phyloP scores from a whole-genome alignment of 192 early-diverging fungal species.

The Podila verticillata region DNA sequence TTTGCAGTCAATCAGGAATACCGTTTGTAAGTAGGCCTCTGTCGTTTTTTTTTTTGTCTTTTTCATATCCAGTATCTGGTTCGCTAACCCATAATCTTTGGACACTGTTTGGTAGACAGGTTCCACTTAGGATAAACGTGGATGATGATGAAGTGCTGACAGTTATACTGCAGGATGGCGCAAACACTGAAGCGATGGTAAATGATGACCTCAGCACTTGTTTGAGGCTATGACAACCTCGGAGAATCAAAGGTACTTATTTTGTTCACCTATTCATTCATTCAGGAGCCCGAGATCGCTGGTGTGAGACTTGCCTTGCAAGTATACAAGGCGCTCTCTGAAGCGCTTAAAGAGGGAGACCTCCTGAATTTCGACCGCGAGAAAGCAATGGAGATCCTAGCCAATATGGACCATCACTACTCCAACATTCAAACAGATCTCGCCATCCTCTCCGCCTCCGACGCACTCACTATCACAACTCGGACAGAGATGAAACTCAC shows the following conservation, averaged over 20 bases:
- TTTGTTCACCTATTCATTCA: too few species aligned
- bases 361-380: too few species aligned
- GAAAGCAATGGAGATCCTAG: too few species aligned
- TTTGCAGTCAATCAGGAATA: not conserved
- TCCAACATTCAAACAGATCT: too few species aligned
- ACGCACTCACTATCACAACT: not conserved
- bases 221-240: too few species aligned
- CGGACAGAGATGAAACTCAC: not conserved
- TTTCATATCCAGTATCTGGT: not conserved
- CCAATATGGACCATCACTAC: too few species aligned
- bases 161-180: not conserved
- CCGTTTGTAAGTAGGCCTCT: not conserved
- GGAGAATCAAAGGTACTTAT: too few species aligned
- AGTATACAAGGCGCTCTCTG: too few species aligned
- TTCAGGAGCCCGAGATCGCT: too few species aligned
- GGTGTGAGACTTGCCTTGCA: too few species aligned
- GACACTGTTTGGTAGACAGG: not conserved
- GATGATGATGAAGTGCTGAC: not conserved
- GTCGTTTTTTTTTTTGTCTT: not conserved
- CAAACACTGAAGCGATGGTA: not conserved
- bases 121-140: not conserved
- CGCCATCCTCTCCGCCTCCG: too few species aligned
- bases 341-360: too few species aligned
- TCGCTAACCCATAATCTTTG: not conserved
- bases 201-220: not conserved